Percentiles rank a stretch among this genome's conserved stretches.
phyloP scores from a whole-genome alignment of 441 rosid species.

The Manihot esculenta region DNA sequence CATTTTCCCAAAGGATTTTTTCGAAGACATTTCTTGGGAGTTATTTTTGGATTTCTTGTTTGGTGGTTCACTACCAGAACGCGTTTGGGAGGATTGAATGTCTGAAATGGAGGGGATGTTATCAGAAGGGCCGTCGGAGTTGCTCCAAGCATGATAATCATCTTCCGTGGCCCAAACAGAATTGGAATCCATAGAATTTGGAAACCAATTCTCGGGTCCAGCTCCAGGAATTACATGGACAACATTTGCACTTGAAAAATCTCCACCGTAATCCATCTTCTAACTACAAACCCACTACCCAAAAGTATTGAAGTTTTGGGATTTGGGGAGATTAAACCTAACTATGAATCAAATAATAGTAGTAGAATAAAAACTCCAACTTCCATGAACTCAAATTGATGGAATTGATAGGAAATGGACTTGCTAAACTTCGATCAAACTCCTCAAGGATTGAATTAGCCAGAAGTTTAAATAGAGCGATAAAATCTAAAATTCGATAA shows the following conservation, averaged over 20 bases:
- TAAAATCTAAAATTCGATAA: neutral
- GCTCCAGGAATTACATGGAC: constrained; percentile 57
- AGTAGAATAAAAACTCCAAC: neutral
- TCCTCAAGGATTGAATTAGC: neutral
- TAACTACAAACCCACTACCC: neutral
- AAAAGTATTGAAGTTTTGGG: neutral
- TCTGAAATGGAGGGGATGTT: constrained; percentile 40
- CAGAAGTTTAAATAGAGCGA: neutral
- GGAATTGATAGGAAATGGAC: neutral
- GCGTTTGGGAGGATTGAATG: constrained; percentile 41
- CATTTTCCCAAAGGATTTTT: constrained; percentile 83
- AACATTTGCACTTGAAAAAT: constrained; percentile 48
- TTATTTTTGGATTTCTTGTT: constrained; percentile 57
- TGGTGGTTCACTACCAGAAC: constrained; percentile 53
- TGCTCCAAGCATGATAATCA: constrained; percentile 57
- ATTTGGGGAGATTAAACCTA: constrained; percentile 24
- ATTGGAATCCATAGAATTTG: constrained; percentile 42
- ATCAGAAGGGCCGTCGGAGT: constrained; percentile 32
- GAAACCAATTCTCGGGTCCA: constrained; percentile 52
- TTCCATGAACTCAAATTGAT: constrained; percentile 24
- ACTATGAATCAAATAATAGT: constrained; percentile 1
- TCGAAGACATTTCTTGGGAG: constrained; percentile 46
- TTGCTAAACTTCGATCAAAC: neutral
- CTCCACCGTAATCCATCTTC: constrained; percentile 56
- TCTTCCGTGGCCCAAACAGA: constrained; percentile 80